A percentile compares a stretch with the other conserved stretches of the same genome.
phyloP scores from a whole-genome alignment of 208 protist genomes.

The Jaenimonas drosophilae region DNA sequence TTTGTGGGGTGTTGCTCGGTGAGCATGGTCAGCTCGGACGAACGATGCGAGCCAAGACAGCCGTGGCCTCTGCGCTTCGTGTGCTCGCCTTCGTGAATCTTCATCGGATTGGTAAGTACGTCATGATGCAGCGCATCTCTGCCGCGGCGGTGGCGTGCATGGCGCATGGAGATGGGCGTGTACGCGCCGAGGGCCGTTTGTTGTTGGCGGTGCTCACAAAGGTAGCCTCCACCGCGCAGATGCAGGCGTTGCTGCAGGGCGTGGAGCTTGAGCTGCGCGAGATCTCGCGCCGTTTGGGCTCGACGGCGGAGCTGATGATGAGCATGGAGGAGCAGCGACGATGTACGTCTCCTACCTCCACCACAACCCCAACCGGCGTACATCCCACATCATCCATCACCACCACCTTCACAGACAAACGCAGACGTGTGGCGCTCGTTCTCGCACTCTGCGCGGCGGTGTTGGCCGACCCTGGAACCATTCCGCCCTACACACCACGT shows the following conservation, averaged over 20 bases:
- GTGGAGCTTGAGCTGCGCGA: constrained; percentile 28
- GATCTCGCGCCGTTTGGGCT: constrained; percentile 2
- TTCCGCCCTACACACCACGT: constrained; percentile 40
- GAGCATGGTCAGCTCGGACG: constrained; percentile 14
- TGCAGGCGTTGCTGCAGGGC: constrained; percentile 18
- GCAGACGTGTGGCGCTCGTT: constrained; percentile 33
- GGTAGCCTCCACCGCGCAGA: constrained; percentile 64
- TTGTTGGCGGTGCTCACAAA: constrained; percentile 54
- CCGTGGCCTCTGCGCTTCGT: constrained; percentile 26
- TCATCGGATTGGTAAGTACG: constrained; percentile 72
- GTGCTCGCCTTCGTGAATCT: constrained; percentile 50
- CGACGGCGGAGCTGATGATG: too few species aligned
- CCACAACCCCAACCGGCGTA: too few species aligned
- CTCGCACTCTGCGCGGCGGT: constrained; percentile 54
- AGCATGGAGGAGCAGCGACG: too few species aligned
- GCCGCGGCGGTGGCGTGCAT: constrained; percentile 35
- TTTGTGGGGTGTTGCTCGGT: constrained; percentile 34
- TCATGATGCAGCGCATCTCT: constrained; percentile 34
- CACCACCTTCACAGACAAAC: too few species aligned
- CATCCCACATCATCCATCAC: too few species aligned
- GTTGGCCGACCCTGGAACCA: constrained; percentile 27
- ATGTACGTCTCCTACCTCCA: too few species aligned
- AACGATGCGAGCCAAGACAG: constrained; percentile 29
- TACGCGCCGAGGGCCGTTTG: constrained; percentile 28
- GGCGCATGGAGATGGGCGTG: constrained; percentile 28